phyloP scores from a whole-genome alignment of 139 green algal species.

The Prasinococcaceae sp. region DNA sequence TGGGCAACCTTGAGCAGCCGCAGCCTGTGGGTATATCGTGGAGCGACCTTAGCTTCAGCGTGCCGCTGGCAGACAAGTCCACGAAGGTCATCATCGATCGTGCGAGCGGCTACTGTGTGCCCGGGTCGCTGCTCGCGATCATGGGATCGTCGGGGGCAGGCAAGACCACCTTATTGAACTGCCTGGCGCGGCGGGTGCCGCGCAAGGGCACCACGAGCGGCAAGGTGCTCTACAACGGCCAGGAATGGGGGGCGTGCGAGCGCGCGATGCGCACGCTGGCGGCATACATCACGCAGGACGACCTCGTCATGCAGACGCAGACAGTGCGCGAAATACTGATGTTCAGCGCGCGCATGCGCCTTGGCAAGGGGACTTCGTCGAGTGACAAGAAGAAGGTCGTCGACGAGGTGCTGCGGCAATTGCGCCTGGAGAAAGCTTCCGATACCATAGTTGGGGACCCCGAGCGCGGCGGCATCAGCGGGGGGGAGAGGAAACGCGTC shows the following conservation, averaged over 20 bases:
- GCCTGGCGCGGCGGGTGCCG: constrained; percentile 1
- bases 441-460: constrained; percentile 84
- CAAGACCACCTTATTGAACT: constrained; percentile 19
- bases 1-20: too few relatives aligned
- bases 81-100: too few relatives aligned
- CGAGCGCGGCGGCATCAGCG: constrained; percentile 65
- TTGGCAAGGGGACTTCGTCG: constrained; percentile 24
- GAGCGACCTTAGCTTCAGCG: too few relatives aligned
- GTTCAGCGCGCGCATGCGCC: constrained; percentile 2
- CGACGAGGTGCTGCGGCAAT: constrained; percentile 16
- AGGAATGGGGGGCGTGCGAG: not conserved
- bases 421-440: too few relatives aligned
- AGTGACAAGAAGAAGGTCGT: constrained; percentile 11
- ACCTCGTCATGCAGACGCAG: constrained; percentile 63
- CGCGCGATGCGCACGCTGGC: not conserved
- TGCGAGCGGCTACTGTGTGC: too few relatives aligned
- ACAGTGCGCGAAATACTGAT: constrained; percentile 33
- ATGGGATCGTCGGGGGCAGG: constrained; percentile 11
- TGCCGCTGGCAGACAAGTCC: too few relatives aligned
- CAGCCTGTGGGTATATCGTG: too few relatives aligned
- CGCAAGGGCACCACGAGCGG: not conserved
- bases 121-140: constrained; percentile 1
- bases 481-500: constrained; percentile 84
- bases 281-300: constrained; percentile 49
- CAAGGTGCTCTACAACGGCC: not conserved